phyloP scores from a whole-genome alignment of 768 basidiomycete species.

The Calocera viscosa region DNA sequence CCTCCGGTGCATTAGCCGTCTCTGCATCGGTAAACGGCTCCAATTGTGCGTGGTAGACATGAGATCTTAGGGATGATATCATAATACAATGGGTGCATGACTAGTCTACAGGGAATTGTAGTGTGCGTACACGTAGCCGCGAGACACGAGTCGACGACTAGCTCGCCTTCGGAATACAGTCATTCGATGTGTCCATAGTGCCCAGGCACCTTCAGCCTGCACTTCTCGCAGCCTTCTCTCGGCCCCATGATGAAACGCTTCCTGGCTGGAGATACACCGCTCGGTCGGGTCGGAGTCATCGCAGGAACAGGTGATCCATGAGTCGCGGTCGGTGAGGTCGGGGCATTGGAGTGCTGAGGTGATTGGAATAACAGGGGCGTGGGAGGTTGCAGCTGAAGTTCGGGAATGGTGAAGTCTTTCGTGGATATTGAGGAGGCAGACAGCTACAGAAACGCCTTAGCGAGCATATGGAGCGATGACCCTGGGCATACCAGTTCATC shows the following conservation, averaged over 20 bases:
- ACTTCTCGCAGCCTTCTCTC: conserved; percentile 54
- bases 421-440: not conserved
- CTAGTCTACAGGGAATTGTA: not conserved
- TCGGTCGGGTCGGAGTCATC: not conserved
- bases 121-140: too few species aligned
- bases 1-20: too few species aligned
- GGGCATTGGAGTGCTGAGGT: not conserved
- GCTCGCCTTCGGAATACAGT: not conserved
- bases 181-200: conserved; percentile 59
- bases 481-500: not conserved
- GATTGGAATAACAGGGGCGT: not conserved
- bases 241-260: conserved; percentile 54
- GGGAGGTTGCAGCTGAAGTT: not conserved
- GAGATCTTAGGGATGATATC: not conserved
- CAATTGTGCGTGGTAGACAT: not conserved
- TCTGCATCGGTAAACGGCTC: too few species aligned
- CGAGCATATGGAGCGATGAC: not conserved
- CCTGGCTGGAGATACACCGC: not conserved
- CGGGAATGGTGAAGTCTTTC: not conserved
- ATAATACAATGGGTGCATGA: too few species aligned
- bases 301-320: not conserved
- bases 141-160: not conserved
- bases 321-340: not conserved
- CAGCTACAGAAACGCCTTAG: not conserved
- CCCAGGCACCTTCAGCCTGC: conserved; percentile 50